Evolutionary conservation across 192 early-diverging fungal genomes (phyloP), one percentile per base, ranked within the genome.

Genomic region (Dissophora ornata): DNA sequence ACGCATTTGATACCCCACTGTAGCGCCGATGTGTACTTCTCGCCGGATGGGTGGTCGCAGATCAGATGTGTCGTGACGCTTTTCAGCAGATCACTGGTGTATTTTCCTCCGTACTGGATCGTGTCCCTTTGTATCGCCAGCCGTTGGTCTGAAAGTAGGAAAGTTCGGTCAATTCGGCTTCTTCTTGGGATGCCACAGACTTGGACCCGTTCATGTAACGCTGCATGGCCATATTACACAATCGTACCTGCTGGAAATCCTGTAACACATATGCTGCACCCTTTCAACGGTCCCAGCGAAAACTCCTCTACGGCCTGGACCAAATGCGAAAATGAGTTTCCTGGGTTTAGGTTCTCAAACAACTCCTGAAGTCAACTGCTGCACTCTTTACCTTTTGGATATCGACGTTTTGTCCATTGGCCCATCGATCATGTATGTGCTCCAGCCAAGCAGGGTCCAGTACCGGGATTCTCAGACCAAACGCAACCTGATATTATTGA

Each of bases 181-280:
- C n/a, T n/a, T n/a, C n/a, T n/a, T n/a, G n/a, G n/a, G n/a, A n/a
- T n/a, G n/a, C n/a, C n/a, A n/a, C n/a, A n/a, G n/a, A n/a, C n/a
- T n/a, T n/a, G n/a, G n/a, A n/a, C n/a, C n/a, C n/a, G n/a, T n/a
- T n/a, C n/a, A n/a, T n/a, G n/a, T n/a, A n/a, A n/a, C n/a, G n/a
- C n/a, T n/a, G n/a, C n/a, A n/a, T n/a, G n/a, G n/a, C n/a, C n/a
- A n/a, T n/a, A n/a, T n/a, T n/a, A n/a, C n/a, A n/a, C n/a, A n/a
- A n/a, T n/a, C n/a, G n/a, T 63, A 71, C 69, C 60, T 49, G 34
- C 13, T 41, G 53, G 26, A 8, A 62, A 50, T 51, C 73, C 73
- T 50, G 73, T 77, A 2, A 77, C 65, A 34, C 73, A 77, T 18
- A 77, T 51, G 4, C 16, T 46, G 30, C 73, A 77, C 44, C 65